A percentile compares a stretch with the other conserved stretches of the same genome.
Evolutionary conservation across 75 land plant species (phyloP).

Genomic region (Sequoiadendron giganteum): DNA sequence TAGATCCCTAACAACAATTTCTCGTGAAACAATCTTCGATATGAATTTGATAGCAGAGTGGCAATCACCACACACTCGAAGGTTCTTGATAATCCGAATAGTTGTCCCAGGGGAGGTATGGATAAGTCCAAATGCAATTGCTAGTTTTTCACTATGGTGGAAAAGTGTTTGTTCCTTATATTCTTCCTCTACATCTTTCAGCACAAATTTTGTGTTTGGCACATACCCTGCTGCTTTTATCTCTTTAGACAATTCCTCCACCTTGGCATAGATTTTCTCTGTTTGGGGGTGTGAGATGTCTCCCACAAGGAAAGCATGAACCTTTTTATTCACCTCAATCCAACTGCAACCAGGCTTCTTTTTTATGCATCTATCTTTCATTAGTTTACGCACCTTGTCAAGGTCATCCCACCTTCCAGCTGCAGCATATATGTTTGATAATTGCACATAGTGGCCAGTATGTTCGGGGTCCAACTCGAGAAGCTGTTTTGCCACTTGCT

Average conservation of each 20-base stretch:
- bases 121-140: slow-evolving; percentile 16
- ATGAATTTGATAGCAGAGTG: slow-evolving; percentile 10
- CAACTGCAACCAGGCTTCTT: slow-evolving; percentile 19
- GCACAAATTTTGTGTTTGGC: slow-evolving; percentile 3
- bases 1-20: slow-evolving; percentile 13
- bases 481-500: background rate
- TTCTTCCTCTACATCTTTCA: slow-evolving; percentile 3
- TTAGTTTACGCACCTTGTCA: slow-evolving; percentile 4
- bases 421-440: slow-evolving; percentile 15
- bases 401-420: slow-evolving; percentile 15
- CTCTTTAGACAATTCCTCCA: slow-evolving; percentile 2
- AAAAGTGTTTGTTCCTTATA: slow-evolving; percentile 4
- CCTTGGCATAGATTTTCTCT: slow-evolving; percentile 1
- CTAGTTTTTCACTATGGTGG: slow-evolving; percentile 16
- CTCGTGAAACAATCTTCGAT: slow-evolving; percentile 12
- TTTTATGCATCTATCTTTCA: background rate
- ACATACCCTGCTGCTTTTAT: slow-evolving; percentile 1
- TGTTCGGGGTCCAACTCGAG: background rate
- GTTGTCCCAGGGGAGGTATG: slow-evolving; percentile 13
- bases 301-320: background rate
- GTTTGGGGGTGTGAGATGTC: slow-evolving; percentile 10
- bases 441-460: slow-evolving; percentile 3
- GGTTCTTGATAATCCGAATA: slow-evolving; percentile 18
- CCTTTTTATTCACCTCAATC: slow-evolving; percentile 16
- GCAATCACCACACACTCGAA: slow-evolving; percentile 23